Evolutionary conservation across 192 early-diverging fungal species (phyloP).

Genomic region (Backusella macrospora): DNA sequence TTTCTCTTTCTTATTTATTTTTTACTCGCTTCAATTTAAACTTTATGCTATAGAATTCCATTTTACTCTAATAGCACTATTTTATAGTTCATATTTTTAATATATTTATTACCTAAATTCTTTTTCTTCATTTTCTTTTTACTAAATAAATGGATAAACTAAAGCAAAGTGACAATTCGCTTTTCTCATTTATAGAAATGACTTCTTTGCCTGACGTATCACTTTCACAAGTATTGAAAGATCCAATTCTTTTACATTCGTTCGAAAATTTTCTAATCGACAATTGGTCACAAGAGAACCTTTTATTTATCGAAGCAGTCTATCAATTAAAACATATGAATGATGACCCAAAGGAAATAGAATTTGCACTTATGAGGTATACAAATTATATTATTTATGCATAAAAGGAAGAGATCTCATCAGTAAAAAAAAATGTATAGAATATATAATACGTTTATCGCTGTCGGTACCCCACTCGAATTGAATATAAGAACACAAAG

Average conservation of each 20-base stretch:
- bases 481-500: constrained; percentile 29
- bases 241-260: constrained; percentile 15
- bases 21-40: not conserved
- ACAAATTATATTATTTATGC: not conserved
- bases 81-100: not conserved
- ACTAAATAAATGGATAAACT: not conserved
- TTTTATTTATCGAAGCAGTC: constrained; percentile 41
- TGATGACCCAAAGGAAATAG: constrained; percentile 10
- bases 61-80: not conserved
- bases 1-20: no score
- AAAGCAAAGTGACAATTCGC: not conserved
- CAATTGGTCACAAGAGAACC: constrained; percentile 35
- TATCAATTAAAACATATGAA: constrained; percentile 30
- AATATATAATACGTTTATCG: constrained; percentile 41
- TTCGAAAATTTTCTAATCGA: constrained; percentile 24
- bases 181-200: constrained; percentile 10
- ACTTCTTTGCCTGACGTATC: constrained; percentile 1
- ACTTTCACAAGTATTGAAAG: constrained; percentile 16
- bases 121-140: not conserved
- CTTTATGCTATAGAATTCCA: not conserved
- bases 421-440: not conserved
- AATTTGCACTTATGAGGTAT: constrained; percentile 27
- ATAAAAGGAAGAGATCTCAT: not conserved
- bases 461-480: constrained; percentile 26
- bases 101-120: not conserved